phyloP scores from a whole-genome alignment of 805 yeast species.

The Candida piceae region DNA sequence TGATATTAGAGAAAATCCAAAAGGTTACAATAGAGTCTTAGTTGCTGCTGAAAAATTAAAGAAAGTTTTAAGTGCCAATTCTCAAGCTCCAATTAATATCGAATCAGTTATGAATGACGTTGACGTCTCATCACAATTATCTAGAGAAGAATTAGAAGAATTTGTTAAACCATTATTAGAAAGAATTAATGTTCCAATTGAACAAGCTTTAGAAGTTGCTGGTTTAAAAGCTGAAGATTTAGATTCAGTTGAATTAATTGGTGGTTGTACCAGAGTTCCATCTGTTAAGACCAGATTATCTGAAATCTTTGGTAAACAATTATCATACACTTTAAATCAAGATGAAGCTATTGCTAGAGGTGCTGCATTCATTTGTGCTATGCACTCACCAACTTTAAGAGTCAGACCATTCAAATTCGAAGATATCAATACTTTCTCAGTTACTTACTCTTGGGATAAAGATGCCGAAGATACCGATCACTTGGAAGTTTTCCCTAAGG shows the following conservation, averaged over 20 bases:
- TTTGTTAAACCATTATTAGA: conserved; percentile 76
- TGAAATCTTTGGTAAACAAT: conserved; percentile 75
- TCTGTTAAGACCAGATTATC: conserved; percentile 75
- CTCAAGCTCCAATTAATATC: conserved; percentile 88
- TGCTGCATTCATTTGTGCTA: conserved; percentile 98
- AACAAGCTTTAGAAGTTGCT: conserved; percentile 76
- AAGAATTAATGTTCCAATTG: conserved; percentile 73
- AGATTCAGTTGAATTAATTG: conserved; percentile 91
- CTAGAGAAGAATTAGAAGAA: conserved; percentile 91
- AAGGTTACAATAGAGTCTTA: conserved; percentile 91
- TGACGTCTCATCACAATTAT: conserved; percentile 84
- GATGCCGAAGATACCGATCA: conserved; percentile 87
- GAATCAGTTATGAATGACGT: conserved; percentile 97
- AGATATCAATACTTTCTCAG: conserved; percentile 87
- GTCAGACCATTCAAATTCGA: conserved; percentile 98
- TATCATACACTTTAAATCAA: conserved; percentile 94
- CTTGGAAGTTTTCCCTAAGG: conserved; percentile 95
- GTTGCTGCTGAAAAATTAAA: conserved; percentile 89
- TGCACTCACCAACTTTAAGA: conserved; percentile 97
- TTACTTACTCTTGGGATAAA: conserved; percentile 92
- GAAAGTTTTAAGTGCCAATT: conserved; percentile 94
- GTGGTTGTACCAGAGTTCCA: conserved; percentile 99
- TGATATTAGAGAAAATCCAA: conserved; percentile 84
- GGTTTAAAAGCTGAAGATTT: conserved; percentile 66
- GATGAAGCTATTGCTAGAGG: conserved; percentile 99